Evolutionary conservation across 2,329 filamentous ascomycete genomes (phyloP), one percentile per base, ranked within the genome.

Genomic region (Epichloe festucae): DNA sequence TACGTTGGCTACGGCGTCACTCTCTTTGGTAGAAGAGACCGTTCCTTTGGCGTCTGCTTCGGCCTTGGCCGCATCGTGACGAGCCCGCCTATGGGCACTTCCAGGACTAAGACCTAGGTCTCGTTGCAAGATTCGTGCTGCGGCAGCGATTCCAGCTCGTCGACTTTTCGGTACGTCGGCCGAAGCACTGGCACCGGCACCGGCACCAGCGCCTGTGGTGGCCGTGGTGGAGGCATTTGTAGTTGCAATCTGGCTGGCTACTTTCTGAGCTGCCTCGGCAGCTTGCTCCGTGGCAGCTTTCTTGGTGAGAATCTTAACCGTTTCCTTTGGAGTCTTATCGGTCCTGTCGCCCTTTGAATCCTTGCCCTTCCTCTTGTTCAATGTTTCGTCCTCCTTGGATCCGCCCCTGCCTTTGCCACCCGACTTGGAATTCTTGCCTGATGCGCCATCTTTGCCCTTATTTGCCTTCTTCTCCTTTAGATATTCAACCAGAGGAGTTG

Each of bases 381-480:
- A 73, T 1, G 65, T 56, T 27, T 81, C 77, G 34, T 79, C 77
- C 11, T 70, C 67, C 54, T 68, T 70, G 5, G 62, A 58, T 4
- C 61, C 48, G 2, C 62, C 64, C 58, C 76, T 79, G 48, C 69
- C 67, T 62, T 79, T 79, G n/a, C 59, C 62, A n/a, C 62, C 63
- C 49, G 73, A 69, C 61, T 84, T 84, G 41, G 78, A 74, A 19
- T 58, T 61, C 53, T 67, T 69, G 5, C 57, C 58, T n/a, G 63
- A 59, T 3, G 59, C 53, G 36, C 71, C 70, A 52, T 84, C 80
- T 59, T 82, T 83, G 19, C 65, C 70, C 62, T 79, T 83, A 56
- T 81, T 88, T 14, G 88, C 88, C 70, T 95, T 96, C 70, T 94
- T 95, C 66, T 96, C 90, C 57, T 86, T 86, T 38, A 96, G 75